phyloP scores from a whole-genome alignment of 1,284 basidiomycete species.

The Moesziomyces globuligerus region DNA sequence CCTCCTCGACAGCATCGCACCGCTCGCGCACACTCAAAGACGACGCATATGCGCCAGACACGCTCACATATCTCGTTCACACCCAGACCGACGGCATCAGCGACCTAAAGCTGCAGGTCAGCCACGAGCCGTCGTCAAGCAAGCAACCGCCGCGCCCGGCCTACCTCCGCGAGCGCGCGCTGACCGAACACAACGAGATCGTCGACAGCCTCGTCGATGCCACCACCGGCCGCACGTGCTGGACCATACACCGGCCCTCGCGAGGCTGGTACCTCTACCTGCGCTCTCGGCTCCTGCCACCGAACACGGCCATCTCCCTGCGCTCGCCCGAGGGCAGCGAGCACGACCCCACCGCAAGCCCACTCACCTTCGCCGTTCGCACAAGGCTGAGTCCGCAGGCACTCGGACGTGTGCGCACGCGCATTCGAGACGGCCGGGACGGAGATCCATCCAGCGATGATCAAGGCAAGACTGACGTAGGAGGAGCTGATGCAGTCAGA shows the following conservation, averaged over 20 bases:
- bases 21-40: too few species aligned
- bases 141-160: constrained; percentile 36
- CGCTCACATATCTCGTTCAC: constrained; percentile 36
- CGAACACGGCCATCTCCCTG: constrained; percentile 44
- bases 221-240: constrained; percentile 31
- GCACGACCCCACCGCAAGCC: constrained; percentile 30
- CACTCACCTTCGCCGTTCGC: constrained; percentile 43
- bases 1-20: neutral
- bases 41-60: constrained; percentile 1
- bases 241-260: constrained; percentile 55
- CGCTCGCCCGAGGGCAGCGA: constrained; percentile 19
- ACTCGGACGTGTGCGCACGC: constrained; percentile 4
- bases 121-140: constrained; percentile 21
- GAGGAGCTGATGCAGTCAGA: neutral
- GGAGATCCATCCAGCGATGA: neutral
- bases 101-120: constrained; percentile 45
- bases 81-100: constrained; percentile 27
- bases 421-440: neutral
- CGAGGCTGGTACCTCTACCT: constrained; percentile 60
- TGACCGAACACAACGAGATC: constrained; percentile 54
- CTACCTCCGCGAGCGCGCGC: constrained; percentile 47
- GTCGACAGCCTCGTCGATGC: constrained; percentile 55
- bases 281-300: constrained; percentile 49
- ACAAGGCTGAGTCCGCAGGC: constrained; percentile 19
- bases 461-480: neutral